Evolutionary conservation across 805 yeast species (phyloP), one percentile per base, ranked within the genome.

Genomic region (Zygoascus flipseniorum): DNA sequence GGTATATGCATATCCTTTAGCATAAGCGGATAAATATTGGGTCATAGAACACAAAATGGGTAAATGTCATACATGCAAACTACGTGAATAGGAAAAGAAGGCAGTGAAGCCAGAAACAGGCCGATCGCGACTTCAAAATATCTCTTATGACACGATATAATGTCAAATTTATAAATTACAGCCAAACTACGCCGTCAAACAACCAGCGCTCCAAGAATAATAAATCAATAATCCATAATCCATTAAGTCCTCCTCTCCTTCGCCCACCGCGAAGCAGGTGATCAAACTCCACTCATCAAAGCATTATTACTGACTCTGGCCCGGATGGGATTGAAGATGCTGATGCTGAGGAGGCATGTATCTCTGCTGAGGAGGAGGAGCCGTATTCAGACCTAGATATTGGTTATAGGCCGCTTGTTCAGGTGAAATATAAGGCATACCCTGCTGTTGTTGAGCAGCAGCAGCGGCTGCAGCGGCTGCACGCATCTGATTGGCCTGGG

Each of bases 381-480:
- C 41, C 48, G 62, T 53, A n/a, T 58, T 56, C 56, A 64, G 54
- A 42, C 56, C 61, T 52, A 82, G 80, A 67, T 81, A 82, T 59
- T 80, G 85, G 67, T 81, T 82, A 61, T 82, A 81, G 51, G 80
- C 85, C 58, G 77, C 77, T 59, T 74, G 77, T 51, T 61, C 64
- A 23, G 62, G 76, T 69, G 55, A 74, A 74, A 61, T 70, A 16
- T 49, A 41, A 20, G 52, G 52, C 41, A 49, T 20, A 8, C 54
- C 59, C 20, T 43, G 52, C 43, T 51, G 54, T 14, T 49, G 43
- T 14, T 49, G 43, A 18, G 26, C 31, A 23, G 51, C 45, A 9
- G 51, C 44, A n/a, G 26, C 46, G 26, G 46, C 18, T 8, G 52
- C 52, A 28, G 52, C 52, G n/a, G 41, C 50, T 14, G 50, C 50